These are phyloP conservation scores for Thermoascus crustaceus DNA, from an alignment of 2,329 filamentous ascomycete genomes.

Conservation along the genomic window DNA sequence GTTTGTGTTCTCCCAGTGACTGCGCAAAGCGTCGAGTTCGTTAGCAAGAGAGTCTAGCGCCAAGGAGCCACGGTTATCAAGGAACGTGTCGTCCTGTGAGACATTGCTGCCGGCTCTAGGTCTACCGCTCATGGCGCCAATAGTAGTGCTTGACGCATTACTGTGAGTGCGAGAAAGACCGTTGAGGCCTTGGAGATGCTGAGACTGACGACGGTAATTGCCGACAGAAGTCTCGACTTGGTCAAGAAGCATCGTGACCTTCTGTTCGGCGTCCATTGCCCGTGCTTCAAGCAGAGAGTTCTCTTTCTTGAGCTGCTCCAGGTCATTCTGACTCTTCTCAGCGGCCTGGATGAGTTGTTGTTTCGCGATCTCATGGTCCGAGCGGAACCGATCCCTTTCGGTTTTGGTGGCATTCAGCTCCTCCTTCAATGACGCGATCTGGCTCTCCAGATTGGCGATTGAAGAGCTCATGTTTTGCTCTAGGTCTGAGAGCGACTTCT, in stretches of 20 bases:
- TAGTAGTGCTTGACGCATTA: constrained; percentile 45
- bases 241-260: constrained; percentile 85
- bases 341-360: constrained; percentile 50
- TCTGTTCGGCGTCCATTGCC: constrained; percentile 82
- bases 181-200: constrained; percentile 33
- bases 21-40: constrained; percentile 82
- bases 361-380: constrained; percentile 46
- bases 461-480: constrained; percentile 62
- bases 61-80: constrained; percentile 52
- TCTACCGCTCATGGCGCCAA: constrained; percentile 24
- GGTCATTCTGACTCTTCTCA: constrained; percentile 54
- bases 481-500: constrained; percentile 59
- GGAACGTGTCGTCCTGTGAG: constrained; percentile 35
- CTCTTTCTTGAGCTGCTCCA: constrained; percentile 76
- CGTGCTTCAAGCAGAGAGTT: constrained; percentile 74
- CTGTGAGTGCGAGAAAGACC: constrained; percentile 45
- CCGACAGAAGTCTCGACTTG: constrained; percentile 92
- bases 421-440: constrained; percentile 59
- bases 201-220: constrained; percentile 75
- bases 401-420: constrained; percentile 58
- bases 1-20: constrained; percentile 92
- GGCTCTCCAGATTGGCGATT: constrained; percentile 59
- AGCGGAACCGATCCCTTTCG: constrained; percentile 61
- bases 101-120: constrained; percentile 34
- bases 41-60: constrained; percentile 86